Percentiles rank a stretch among this genome's conserved stretches.
phyloP scores from a whole-genome alignment of 345 rosid species.

The Draba incana region DNA sequence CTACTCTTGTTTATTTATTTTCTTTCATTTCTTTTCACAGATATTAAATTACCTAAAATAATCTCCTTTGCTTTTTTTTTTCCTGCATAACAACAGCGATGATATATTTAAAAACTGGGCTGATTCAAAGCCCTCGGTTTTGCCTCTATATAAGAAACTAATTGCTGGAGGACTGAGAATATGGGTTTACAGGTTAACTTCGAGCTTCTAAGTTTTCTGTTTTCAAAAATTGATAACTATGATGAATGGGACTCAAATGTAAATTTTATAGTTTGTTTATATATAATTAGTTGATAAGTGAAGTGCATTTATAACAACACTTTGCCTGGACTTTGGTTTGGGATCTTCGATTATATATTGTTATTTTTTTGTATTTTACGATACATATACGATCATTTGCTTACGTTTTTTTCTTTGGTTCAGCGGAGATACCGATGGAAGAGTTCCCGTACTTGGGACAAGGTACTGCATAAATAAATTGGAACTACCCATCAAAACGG shows the following conservation, averaged over 20 bases:
- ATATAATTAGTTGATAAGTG: no score
- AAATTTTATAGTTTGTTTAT: no score
- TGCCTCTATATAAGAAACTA: constrained; percentile 77
- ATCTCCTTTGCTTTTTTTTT: background rate
- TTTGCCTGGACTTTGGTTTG: background rate
- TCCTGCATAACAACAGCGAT: constrained; percentile 48
- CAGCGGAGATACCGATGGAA: constrained; percentile 96
- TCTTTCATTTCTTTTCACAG: background rate
- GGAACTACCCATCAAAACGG: constrained; percentile 59
- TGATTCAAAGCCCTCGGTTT: constrained; percentile 57
- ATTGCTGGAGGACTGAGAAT: constrained; percentile 69
- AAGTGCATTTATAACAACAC: background rate
- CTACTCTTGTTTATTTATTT: constrained; percentile 1
- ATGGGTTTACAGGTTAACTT: constrained; percentile 84
- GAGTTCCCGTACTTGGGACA: constrained; percentile 85
- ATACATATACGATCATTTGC: constrained; percentile 13
- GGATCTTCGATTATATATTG: background rate
- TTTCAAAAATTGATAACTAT: background rate
- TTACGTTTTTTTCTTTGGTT: background rate
- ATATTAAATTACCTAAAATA: no score
- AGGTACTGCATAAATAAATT: constrained; percentile 65
- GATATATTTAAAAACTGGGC: constrained; percentile 54
- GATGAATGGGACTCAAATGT: background rate
- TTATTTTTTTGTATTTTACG: background rate
- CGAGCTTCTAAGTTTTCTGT: background rate